Evolutionary conservation across 2,329 filamentous ascomycete genomes (phyloP).

Genomic region (Trichoderma lentiforme): DNA sequence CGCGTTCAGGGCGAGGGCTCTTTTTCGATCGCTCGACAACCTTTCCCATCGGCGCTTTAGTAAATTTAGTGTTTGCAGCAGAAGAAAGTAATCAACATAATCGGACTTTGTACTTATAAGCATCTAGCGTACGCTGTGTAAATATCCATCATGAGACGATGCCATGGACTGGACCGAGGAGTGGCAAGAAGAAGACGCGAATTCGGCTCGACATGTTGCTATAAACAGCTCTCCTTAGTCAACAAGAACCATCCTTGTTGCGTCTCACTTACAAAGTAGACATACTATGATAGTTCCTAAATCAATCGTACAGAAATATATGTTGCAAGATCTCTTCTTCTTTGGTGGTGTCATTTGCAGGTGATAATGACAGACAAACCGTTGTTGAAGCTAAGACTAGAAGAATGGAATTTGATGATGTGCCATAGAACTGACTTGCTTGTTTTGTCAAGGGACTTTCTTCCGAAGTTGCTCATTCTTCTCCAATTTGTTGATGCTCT

Average conservation of each 20-base stretch:
- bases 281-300: not conserved
- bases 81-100: not conserved
- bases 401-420: too few species aligned
- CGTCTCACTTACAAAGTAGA: not conserved
- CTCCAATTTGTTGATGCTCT: accelerated
- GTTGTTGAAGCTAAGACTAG: not conserved
- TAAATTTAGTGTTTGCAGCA: not conserved
- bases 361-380: too few species aligned
- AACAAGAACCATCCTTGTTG: not conserved
- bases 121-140: accelerated
- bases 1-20: not conserved
- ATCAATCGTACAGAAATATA: not conserved
- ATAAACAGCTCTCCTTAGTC: not conserved
- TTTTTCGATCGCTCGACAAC: not conserved
- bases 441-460: too few species aligned
- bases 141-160: not conserved
- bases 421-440: not conserved
- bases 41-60: not conserved
- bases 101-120: not conserved
- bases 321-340: not conserved
- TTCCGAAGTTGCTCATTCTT: not conserved
- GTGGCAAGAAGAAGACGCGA: not conserved
- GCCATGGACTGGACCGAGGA: not conserved
- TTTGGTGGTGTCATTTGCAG: not conserved
- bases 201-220: not conserved